These are phyloP conservation scores for Ogataea pignaliae DNA, from an alignment of 805 yeast species.

Conservation along the genomic window DNA sequence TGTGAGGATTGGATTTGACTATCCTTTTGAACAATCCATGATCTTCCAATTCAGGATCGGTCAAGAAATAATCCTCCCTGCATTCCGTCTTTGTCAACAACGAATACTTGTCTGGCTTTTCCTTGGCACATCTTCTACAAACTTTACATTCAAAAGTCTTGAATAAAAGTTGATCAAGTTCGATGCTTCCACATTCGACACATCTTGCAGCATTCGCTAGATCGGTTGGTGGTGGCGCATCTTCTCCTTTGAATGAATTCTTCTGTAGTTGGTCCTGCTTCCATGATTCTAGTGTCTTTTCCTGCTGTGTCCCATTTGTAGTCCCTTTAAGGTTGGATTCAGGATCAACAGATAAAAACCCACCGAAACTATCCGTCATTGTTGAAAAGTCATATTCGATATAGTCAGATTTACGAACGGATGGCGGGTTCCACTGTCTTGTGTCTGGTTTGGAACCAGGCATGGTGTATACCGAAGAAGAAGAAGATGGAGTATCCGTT, in stretches of 20 bases:
- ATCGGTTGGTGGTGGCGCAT: conserved; percentile 70
- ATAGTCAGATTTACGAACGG: conserved; percentile 58
- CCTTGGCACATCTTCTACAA: conserved; percentile 72
- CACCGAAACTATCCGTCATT: conserved; percentile 87
- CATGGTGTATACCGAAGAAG: too few relatives aligned
- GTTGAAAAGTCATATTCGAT: conserved; percentile 85
- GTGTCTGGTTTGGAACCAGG: background rate
- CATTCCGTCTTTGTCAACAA: conserved; percentile 93
- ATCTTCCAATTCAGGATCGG: conserved; percentile 90
- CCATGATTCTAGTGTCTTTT: conserved; percentile 50
- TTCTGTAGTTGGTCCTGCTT: conserved; percentile 41
- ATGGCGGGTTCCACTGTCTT: conserved; percentile 33
- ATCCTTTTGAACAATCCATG: conserved; percentile 60
- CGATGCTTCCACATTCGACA: conserved; percentile 75
- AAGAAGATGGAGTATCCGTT: too few relatives aligned
- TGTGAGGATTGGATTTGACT: conserved; percentile 93
- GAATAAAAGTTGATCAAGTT: conserved; percentile 68
- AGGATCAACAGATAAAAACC: conserved; percentile 54
- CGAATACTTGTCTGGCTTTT: conserved; percentile 82
- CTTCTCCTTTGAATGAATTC: conserved; percentile 31
- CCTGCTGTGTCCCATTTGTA: conserved; percentile 23
- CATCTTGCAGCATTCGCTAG: conserved; percentile 76
- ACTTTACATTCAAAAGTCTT: conserved; percentile 71
- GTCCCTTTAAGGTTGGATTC: conserved; percentile 5
- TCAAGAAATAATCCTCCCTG: conserved; percentile 82